Evolutionary conservation across 768 basidiomycete genomes (phyloP).

Genomic region (Galerina marginata): DNA sequence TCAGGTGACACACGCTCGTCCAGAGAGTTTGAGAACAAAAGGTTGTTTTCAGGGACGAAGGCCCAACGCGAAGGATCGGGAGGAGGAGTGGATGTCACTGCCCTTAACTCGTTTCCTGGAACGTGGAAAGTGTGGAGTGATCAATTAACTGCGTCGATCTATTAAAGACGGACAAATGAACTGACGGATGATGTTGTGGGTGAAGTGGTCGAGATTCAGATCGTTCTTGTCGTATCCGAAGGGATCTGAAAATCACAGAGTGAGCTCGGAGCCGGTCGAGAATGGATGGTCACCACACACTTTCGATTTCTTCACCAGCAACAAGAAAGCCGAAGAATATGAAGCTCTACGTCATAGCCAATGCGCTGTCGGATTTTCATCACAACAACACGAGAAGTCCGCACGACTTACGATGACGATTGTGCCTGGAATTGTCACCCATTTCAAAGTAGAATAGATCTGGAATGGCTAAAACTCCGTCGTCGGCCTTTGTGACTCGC

Average conservation of each 20-base stretch:
- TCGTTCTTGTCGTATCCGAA: constrained; percentile 78
- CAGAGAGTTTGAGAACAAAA: constrained; percentile 47
- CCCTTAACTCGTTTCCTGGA: constrained; percentile 60
- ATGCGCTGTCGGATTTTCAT: background rate
- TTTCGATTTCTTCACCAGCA: constrained; percentile 78
- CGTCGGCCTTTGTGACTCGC: constrained; percentile 2
- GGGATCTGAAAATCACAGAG: constrained; percentile 38
- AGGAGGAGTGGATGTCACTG: constrained; percentile 62
- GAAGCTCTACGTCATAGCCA: constrained; percentile 49
- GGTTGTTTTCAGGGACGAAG: constrained; percentile 63
- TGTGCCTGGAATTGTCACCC: constrained; percentile 71
- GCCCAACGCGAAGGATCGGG: constrained; percentile 68
- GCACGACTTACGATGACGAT: constrained; percentile 47
- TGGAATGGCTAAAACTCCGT: constrained; percentile 60
- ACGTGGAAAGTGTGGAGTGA: background rate
- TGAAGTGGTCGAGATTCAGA: constrained; percentile 75
- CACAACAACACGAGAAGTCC: constrained; percentile 5
- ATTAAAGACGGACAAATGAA: constrained; percentile 13
- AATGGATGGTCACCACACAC: constrained; percentile 41
- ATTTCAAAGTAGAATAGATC: constrained; percentile 56
- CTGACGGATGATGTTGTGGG: constrained; percentile 68
- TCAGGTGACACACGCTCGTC: constrained; percentile 54
- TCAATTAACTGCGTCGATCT: background rate
- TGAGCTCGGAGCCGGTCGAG: constrained; percentile 1
- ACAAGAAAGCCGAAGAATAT: constrained; percentile 78